Conservation (phyloP, 306 rosid species). For the Aeschynomene evenia region DNA sequence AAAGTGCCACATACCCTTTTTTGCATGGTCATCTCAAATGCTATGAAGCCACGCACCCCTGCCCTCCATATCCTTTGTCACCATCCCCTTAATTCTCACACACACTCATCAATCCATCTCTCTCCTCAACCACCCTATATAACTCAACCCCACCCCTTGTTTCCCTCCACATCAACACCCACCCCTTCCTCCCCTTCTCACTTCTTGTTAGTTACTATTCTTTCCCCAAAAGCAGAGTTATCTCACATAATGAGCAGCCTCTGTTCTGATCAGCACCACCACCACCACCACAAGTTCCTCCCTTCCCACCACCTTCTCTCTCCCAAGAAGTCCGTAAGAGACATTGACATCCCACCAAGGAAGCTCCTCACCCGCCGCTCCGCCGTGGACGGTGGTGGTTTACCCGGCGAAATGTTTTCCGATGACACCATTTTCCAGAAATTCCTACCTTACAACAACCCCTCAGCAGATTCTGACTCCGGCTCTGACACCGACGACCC, state of each 20-base stretch:
- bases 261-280: constrained; percentile 52
- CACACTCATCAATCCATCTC: neutral
- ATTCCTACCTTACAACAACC: constrained; percentile 56
- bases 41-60: constrained; percentile 59
- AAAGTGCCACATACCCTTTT: constrained; percentile 74
- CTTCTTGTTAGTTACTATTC: too few relatives aligned
- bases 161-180: constrained; percentile 29
- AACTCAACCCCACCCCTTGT: constrained; percentile 33
- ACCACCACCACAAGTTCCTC: constrained; percentile 48
- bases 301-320: constrained; percentile 41
- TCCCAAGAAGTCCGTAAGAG: constrained; percentile 38
- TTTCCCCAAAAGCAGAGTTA: neutral
- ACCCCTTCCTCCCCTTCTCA: neutral
- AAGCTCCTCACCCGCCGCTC: constrained; percentile 62
- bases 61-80: constrained; percentile 44
- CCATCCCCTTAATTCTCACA: neutral
- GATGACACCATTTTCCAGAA: constrained; percentile 57
- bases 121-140: constrained; percentile 40
- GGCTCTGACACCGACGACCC: constrained; percentile 75
- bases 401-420: constrained; percentile 47
- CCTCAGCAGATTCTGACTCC: constrained; percentile 9
- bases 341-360: constrained; percentile 73
- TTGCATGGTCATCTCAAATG: constrained; percentile 83
- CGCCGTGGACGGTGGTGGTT: constrained; percentile 4
- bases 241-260: constrained; percentile 47